Percentiles rank a stretch among this genome's conserved stretches.
Conservation (phyloP, 306 rosid genomes). For the Crotalaria pallida region DNA sequence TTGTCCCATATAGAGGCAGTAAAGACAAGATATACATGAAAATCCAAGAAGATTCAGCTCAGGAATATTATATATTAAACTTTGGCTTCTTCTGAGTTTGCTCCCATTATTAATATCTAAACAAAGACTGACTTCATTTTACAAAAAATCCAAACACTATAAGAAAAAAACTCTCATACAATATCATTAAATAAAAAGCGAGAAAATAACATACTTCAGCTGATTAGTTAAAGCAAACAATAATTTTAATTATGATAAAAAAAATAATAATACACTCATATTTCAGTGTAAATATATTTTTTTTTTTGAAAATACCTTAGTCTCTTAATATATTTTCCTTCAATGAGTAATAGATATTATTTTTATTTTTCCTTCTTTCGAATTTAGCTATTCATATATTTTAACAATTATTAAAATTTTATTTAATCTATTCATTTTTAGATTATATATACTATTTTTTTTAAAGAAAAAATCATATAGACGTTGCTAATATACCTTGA, state of each 20-base stretch:
- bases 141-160: background rate
- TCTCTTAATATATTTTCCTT: no score
- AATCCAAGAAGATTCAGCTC: constrained; percentile 26
- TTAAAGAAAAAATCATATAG: no score
- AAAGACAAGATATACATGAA: constrained; percentile 24
- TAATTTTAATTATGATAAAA: background rate
- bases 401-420: no score
- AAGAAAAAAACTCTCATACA: background rate
- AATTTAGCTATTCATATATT: no score
- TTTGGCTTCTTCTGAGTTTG: constrained; percentile 17
- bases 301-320: no score
- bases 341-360: no score
- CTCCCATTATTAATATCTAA: constrained; percentile 22
- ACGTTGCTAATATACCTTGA: no score
- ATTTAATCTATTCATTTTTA: no score
- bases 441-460: no score
- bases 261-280: background rate
- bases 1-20: constrained; percentile 19
- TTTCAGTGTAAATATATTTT: no score
- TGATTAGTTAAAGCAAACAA: background rate
- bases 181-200: background rate
- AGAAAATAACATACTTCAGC: background rate
- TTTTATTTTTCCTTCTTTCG: no score
- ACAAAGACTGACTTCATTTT: background rate
- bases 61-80: background rate